Evolutionary conservation across 31 red algal species (phyloP), one percentile per base, ranked within the genome.

Genomic region (Endocladia muricata): DNA sequence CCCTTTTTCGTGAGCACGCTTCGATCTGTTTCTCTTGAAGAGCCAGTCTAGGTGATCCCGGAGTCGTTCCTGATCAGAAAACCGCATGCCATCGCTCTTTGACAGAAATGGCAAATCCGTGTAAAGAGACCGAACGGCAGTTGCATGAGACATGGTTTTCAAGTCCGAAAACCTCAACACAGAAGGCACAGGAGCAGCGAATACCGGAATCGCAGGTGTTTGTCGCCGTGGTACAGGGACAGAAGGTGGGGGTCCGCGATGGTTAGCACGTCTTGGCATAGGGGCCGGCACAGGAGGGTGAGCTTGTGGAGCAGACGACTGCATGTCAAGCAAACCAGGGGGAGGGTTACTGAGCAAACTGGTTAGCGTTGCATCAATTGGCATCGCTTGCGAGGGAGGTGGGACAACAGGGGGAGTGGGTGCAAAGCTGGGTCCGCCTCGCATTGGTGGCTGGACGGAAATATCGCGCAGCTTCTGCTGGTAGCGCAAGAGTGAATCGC

Each of bases 21-120:
- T 84, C 29, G 60, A 61, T 26, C 67, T 37, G 41, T 66, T 79
- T 43, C 84, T 57, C 33, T 52, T 37, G 72, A 94, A 94, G 4
- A 94, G 60, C 91, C 91, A 94, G 48, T 94, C 91, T 31, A 94
- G 37, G 61, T 94, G 91, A 26, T 79, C 84, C 19, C 91, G 84
- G 13, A 94, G 77, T 25, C 34, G 59, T 13, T 88, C 84, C 36
- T 78, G 52, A 13, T 56, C 78, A 36, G 58, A 76, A 76, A 94
- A 94, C 32, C 91, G 65, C 65, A 79, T 78, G 9, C 91, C 91
- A 68, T 94, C 91, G 61, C 75, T 76, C 65, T 88, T 85, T 40
- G 75, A 81, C 34, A 88, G 48, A 39, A 71, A 47, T 21, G 74
- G 73, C 2, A 94, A 68, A 21, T 94, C 65, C 33, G 86, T 72